A percentile compares a stretch with the other conserved stretches of the same genome.
Conservation (phyloP, 2,329 filamentous ascomycete genomes). For the Lojkania enalia region DNA sequence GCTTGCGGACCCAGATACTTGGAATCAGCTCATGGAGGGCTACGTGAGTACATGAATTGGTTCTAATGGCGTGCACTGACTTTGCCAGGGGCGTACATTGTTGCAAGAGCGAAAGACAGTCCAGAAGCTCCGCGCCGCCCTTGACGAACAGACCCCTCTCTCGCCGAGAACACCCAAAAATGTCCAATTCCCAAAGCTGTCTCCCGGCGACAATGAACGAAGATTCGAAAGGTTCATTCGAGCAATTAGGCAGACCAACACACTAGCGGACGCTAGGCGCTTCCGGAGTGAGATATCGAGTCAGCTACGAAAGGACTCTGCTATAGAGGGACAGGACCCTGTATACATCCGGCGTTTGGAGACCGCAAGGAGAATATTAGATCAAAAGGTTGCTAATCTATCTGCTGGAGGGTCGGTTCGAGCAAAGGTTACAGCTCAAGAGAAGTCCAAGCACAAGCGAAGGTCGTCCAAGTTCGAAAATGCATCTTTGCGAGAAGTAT, state of each 20-base stretch:
- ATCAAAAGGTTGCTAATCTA: constrained; percentile 84
- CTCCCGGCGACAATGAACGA: constrained; percentile 81
- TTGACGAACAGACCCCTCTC: constrained; percentile 93
- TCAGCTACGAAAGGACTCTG: constrained; percentile 83
- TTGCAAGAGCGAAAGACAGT: constrained; percentile 96
- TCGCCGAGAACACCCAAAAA: constrained; percentile 66
- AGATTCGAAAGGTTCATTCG: constrained; percentile 94
- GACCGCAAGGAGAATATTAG: constrained; percentile 85
- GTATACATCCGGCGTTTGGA: constrained; percentile 88
- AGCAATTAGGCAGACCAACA: constrained; percentile 83
- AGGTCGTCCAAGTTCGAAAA: constrained; percentile 71
- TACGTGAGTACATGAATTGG: constrained; percentile 55
- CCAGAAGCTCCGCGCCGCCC: constrained; percentile 82
- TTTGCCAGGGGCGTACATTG: constrained; percentile 69
- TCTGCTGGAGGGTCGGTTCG: constrained; percentile 64
- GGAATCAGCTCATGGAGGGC: constrained; percentile 95
- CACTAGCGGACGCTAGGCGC: constrained; percentile 86
- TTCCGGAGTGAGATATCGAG: constrained; percentile 92
- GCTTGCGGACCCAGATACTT: constrained; percentile 89
- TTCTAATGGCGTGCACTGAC: constrained; percentile 18
- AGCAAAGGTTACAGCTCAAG: constrained; percentile 45
- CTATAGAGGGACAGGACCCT: constrained; percentile 77
- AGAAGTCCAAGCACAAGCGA: constrained; percentile 42
- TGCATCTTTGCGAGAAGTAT: constrained; percentile 78
- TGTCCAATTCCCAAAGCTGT: constrained; percentile 76